phyloP scores from a whole-genome alignment of 108 stramenopile genomes.

The Tribonema minus region DNA sequence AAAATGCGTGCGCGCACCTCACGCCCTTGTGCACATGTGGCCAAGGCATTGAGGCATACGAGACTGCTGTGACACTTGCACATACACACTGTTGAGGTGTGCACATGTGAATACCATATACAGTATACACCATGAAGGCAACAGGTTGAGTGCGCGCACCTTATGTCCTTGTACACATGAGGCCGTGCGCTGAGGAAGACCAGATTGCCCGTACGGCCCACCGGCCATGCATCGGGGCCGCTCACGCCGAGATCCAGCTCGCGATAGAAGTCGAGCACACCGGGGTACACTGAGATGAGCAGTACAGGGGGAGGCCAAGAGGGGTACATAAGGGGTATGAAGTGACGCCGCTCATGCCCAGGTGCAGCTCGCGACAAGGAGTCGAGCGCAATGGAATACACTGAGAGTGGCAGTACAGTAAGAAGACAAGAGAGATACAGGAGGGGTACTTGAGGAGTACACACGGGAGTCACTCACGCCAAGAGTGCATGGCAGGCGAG shows the following conservation, averaged over 20 bases:
- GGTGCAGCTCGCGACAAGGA: no score
- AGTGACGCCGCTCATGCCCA: no score
- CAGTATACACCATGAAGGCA: not conserved
- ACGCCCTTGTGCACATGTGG: slow-evolving; percentile 90
- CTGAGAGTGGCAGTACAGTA: no score
- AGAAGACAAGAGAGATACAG: no score
- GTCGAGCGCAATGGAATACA: no score
- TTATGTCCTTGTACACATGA: slow-evolving; percentile 93
- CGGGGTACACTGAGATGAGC: slow-evolving; percentile 69
- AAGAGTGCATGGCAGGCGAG: no score
- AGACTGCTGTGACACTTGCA: not conserved
- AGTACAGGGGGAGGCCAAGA: not conserved
- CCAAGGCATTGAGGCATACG: slow-evolving; percentile 35
- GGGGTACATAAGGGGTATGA: not conserved
- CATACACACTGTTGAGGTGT: not conserved
- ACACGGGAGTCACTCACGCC: no score
- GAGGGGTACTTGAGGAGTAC: no score
- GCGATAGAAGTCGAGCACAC: slow-evolving; percentile 88
- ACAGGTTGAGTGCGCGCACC: slow-evolving; percentile 5
- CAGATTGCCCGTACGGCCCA: slow-evolving; percentile 66
- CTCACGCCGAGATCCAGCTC: slow-evolving; percentile 77
- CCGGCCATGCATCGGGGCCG: slow-evolving; percentile 80
- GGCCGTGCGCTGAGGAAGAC: slow-evolving; percentile 95
- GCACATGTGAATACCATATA: not conserved
- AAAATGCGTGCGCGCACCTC: no score